Conservation (phyloP, 2,329 filamentous ascomycete genomes). For the Talaromyces funiculosus region DNA sequence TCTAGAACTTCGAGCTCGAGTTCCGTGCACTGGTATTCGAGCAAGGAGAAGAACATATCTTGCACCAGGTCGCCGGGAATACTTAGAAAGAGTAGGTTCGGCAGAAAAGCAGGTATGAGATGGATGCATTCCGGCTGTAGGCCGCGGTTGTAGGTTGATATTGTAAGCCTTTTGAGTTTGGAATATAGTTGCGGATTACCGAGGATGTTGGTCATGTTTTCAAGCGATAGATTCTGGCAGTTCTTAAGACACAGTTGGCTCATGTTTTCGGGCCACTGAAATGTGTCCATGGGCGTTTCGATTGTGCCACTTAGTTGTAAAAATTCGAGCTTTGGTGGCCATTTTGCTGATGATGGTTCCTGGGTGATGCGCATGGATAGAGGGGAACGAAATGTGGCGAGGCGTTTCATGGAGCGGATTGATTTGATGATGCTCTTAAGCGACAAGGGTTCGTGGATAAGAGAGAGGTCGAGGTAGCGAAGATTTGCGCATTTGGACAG, state of each 20-base stretch:
- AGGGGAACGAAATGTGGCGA: constrained; percentile 45
- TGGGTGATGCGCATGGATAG: constrained; percentile 20
- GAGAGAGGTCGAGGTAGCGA: constrained; percentile 46
- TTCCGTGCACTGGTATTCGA: constrained; percentile 12
- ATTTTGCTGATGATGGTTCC: constrained; percentile 12
- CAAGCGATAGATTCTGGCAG: constrained; percentile 22
- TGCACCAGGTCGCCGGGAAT: constrained; percentile 28
- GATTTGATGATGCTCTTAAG: constrained; percentile 48
- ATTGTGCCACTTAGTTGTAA: constrained; percentile 25
- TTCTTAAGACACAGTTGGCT: constrained; percentile 23
- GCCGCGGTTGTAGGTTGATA: constrained; percentile 21
- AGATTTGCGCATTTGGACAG: constrained; percentile 52
- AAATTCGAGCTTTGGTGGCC: constrained; percentile 24
- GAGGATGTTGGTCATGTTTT: constrained; percentile 21
- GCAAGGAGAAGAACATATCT: constrained; percentile 24
- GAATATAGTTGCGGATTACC: constrained; percentile 19
- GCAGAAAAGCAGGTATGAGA: constrained; percentile 23
- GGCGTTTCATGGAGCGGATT: constrained; percentile 40
- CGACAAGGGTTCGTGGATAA: constrained; percentile 48
- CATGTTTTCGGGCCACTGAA: constrained; percentile 26
- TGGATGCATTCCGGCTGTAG: constrained; percentile 24
- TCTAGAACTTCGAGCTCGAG: constrained; percentile 26
- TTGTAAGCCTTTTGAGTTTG: constrained; percentile 22
- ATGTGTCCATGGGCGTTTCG: constrained; percentile 17
- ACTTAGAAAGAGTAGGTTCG: constrained; percentile 25